Evolutionary conservation across 2,329 filamentous ascomycete species (phyloP), one percentile per base, ranked within the genome.

Genomic region (Acrodontium crateriforme): DNA sequence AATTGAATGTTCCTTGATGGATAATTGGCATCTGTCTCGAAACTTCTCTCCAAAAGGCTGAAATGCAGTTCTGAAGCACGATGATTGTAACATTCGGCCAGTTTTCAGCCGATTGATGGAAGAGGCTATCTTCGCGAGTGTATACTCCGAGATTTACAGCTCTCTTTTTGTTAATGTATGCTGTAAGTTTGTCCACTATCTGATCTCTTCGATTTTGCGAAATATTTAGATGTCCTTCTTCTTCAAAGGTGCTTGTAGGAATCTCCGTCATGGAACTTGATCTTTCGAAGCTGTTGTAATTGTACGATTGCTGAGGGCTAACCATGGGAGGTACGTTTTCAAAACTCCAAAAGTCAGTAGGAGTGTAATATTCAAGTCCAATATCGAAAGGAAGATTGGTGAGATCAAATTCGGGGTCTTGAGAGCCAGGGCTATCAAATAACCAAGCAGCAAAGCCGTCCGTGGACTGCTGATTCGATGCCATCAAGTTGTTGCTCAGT

Each of bases 61-160:
- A 68, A 39, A 91, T 84, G 46, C 92, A 93, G 3, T 74, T 75
- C 53, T 93, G 82, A 79, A 95, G 89, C 77, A 91, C 91, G 45
- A 76, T 74, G 42, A 81, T 66, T 52, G 84, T 91, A 32, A 94
- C 60, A 9, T 72, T 63, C 37, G 43, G 40, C n/a, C 41, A 35
- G 9, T 33, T 29, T 9, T 34, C 25, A 9, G 27, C 37, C 6
- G 25, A 19, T 11, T n/a, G 28, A 19, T 30, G 32, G 9, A 38
- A 25, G 1, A 40, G 21, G 11, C 29, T 29, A 5, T n/a, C n/a
- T n/a, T n/a, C n/a, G n/a, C n/a, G n/a, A n/a, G n/a, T n/a, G 21
- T 24, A n/a, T 29, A 23, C 13, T 34, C 34, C 18, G 23, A 20
- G 4, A 18, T 23, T n/a, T n/a, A n/a, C n/a, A n/a, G n/a, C n/a